Conservation (phyloP, 352 stramenopile species). For the Phytopythium helicoides region DNA sequence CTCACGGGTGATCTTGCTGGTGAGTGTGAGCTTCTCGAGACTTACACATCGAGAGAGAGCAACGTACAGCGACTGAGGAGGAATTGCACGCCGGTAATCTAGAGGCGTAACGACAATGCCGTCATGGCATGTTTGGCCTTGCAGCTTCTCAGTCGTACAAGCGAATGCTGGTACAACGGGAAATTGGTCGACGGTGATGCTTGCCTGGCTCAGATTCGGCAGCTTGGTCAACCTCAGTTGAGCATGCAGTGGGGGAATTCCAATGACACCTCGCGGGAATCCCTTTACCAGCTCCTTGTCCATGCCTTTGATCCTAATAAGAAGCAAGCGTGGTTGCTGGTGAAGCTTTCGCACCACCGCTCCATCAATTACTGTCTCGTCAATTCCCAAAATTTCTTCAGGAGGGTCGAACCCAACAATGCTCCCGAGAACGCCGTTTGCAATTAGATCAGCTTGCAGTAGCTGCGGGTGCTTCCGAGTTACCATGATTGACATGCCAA, state of each 20-base stretch:
- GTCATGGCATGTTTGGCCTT: constrained; percentile 21
- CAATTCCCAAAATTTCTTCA: not conserved
- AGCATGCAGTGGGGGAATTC: constrained; percentile 1
- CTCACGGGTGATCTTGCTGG: not conserved
- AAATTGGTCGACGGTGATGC: constrained; percentile 17
- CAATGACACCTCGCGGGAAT: constrained; percentile 10
- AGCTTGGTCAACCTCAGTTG: not conserved
- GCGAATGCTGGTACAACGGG: constrained; percentile 16
- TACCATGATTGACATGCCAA: constrained; percentile 13
- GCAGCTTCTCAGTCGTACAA: constrained; percentile 24
- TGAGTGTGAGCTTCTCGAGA: not conserved
- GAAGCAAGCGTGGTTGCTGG: constrained; percentile 4
- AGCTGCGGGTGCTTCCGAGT: constrained; percentile 10
- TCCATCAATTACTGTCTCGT: not conserved
- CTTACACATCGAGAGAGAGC: not conserved
- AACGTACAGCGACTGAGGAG: not conserved
- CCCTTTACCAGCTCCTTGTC: constrained; percentile 1
- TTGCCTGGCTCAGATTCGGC: constrained; percentile 7
- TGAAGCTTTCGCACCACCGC: not conserved
- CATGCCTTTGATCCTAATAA: constrained; percentile 8
- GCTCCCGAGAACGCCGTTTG: constrained; percentile 11
- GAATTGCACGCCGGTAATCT: not conserved
- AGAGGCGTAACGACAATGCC: constrained; percentile 14
- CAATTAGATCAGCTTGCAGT: constrained; percentile 5
- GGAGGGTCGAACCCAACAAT: constrained; percentile 12